Evolutionary conservation across 768 basidiomycete species (phyloP).

Genomic region (Pulveroboletus sp.): DNA sequence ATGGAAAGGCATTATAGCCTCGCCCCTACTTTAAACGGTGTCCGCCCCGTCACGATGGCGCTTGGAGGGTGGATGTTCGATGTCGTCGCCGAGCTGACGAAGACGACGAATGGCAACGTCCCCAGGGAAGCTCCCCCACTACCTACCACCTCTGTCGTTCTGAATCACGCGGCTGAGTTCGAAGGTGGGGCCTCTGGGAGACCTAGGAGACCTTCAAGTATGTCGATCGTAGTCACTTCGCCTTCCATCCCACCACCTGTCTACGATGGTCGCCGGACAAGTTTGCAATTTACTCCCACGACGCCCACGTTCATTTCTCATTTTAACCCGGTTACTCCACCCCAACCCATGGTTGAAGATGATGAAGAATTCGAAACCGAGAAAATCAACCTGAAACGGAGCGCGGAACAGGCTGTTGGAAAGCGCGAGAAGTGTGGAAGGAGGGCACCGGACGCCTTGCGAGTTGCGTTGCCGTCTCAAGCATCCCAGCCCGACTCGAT

Average conservation of each 20-base stretch:
- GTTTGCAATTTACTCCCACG: conserved; percentile 64
- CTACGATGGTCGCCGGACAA: conserved; percentile 33
- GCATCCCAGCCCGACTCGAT: background rate
- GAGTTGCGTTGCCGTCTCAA: conserved; percentile 6
- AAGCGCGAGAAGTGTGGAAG: conserved; percentile 29
- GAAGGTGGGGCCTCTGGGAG: conserved; percentile 20
- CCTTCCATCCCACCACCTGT: conserved; percentile 28
- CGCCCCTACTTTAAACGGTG: conserved; percentile 28
- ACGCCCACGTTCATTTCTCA: conserved; percentile 38
- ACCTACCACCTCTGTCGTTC: conserved; percentile 13
- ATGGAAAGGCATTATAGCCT: conserved; percentile 41
- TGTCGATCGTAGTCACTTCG: conserved; percentile 36
- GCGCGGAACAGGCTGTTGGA: conserved; percentile 36
- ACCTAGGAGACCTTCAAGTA: conserved; percentile 25
- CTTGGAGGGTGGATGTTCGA: conserved; percentile 86
- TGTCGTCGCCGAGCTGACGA: conserved; percentile 62
- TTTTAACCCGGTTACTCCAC: conserved; percentile 5
- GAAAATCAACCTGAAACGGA: conserved; percentile 39
- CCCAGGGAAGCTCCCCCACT: conserved; percentile 10
- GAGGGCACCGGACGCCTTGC: background rate
- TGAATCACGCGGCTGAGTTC: conserved; percentile 22
- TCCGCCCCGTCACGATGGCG: conserved; percentile 47
- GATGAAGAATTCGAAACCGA: conserved; percentile 44
- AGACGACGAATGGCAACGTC: conserved; percentile 10
- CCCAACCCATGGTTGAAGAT: conserved; percentile 26